Base-by-base conservation (phyloP, 2,329 filamentous ascomycete genomes). In the Colletotrichum liriopes region DNA sequence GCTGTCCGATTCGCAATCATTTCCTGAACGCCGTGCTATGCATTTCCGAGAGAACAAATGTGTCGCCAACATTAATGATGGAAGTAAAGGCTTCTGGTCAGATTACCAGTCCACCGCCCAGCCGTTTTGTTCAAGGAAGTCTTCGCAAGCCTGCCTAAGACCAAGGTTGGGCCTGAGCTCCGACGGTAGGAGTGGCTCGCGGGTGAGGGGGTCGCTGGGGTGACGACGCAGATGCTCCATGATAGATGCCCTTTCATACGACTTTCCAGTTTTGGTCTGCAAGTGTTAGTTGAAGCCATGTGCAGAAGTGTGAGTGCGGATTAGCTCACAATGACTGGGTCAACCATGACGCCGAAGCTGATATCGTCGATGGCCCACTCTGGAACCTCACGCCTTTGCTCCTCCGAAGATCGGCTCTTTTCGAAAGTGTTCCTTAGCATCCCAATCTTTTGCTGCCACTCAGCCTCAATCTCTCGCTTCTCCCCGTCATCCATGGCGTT, bases 71-170 rank as follows among this genome's bases (percentile, higher is more conserved):
- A 37, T 6, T 9, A 8, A 41, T 9, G 6, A 18, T 35, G 37
- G n/a, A 23, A 11, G 7, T 5, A n/a, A 52, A 16, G 32, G 32
- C 52, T 35, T 39, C 16, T 18, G 32, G 14, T 2, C 2, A 6
- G 16, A 71, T 75, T 85, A 97, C 93, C 93, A 98, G 80, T 98
- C 95, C 49, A 93, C 95, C 0, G 95, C 94, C 94, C 96, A 98
- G 12, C 94, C 95, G 77, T 98, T 98, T 76, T 93, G 86, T 37
- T 93, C 88, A 71, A 98, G 84, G 77, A 97, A 98, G 76, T 96
- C 93, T 56, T 93, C 91, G 78, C 94, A 97, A 0, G 94, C 96
- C 65, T 93, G 89, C 80, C 92, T 94, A 70, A 98, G 85, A 0
- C 89, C 93, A 55, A 97, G 86, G 80, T 98, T 98, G 0, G 94